Percentiles rank a stretch among this genome's conserved stretches.
Conservation (phyloP, 2,329 filamentous ascomycete genomes). For the Tolypocladium cylindrosporum region DNA sequence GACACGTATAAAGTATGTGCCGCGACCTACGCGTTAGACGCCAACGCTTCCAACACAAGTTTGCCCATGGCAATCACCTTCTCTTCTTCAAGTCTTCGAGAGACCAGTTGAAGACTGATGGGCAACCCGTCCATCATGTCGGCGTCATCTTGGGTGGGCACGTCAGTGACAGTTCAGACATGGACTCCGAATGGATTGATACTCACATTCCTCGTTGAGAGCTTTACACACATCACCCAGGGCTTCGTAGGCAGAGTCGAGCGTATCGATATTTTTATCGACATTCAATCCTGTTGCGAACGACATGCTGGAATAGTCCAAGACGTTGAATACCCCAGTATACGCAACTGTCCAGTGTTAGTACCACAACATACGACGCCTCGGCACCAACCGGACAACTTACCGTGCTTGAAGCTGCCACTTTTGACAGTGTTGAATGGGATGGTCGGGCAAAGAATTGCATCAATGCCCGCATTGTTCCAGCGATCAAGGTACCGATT, state of each 20-base stretch:
- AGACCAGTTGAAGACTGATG: constrained; percentile 33
- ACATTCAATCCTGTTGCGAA: constrained; percentile 33
- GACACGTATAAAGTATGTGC: not conserved
- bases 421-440: constrained; percentile 33
- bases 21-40: not conserved
- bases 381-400: constrained; percentile 5
- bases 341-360: constrained; percentile 29
- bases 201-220: constrained; percentile 33
- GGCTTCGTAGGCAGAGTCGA: constrained; percentile 18
- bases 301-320: constrained; percentile 37
- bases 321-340: constrained; percentile 38
- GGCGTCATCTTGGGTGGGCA: constrained; percentile 22
- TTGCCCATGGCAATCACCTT: constrained; percentile 25
- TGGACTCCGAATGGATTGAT: not conserved
- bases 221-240: constrained; percentile 25
- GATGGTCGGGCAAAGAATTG: constrained; percentile 48
- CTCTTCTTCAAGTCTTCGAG: constrained; percentile 29
- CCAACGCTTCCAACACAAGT: constrained; percentile 11
- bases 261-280: constrained; percentile 27
- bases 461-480: constrained; percentile 43
- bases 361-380: not conserved
- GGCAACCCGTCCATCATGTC: constrained; percentile 29
- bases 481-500: constrained; percentile 36
- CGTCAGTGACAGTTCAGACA: not conserved
- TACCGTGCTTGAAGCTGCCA: constrained; percentile 32